Base-by-base conservation (phyloP, 495 filamentous ascomycete species). In the Xylaria telfairii region DNA sequence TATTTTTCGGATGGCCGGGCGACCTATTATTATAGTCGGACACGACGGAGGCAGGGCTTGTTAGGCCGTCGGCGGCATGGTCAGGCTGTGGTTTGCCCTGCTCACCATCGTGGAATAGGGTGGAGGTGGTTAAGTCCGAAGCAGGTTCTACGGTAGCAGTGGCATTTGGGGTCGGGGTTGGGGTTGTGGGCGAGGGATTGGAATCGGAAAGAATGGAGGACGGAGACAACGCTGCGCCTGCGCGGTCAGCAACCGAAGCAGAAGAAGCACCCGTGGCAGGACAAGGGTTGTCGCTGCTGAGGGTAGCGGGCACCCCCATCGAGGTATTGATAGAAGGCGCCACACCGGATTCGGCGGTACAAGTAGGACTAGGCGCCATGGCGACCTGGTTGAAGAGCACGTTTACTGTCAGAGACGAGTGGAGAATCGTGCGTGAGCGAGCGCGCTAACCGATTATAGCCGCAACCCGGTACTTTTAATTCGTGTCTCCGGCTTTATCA, bases 1-100 rank as follows among this genome's bases (percentile, higher is more conserved):
- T 83, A 84, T 86, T 90, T 77, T 88, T 90, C 59, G 83, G 85
- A 77, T 88, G 90, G 72, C 82, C 78, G 56, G 77, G 79, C 66
- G 84, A 81, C 61, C 84, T 72, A 49, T 59, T 53, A n/a, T 71
- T 65, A 78, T 49, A 84, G 84, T 49, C 81, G 70, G 9, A 75
- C 47, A 54, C 79, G 82, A 34, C 83, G 77, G 53, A 71, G 21
- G 32, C 53, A 53, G 53, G 21, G 63, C 69, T 67, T 30, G 68
- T 75, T 72, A 56, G 61, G 56, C 47, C 61, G 56, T 74, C 71
- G 66, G 71, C 74, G 30, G 57, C 65, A 71, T 64, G 73, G 68
- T 72, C 76, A 30, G 74, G 17, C 30, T 26, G 30, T 66, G 37
- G 15, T n/a, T 66, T 64, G 73, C 70, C 71, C 54, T 34, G 15